A percentile compares a stretch with the other conserved stretches of the same genome.
phyloP scores from a whole-genome alignment of 805 yeast genomes.

The Cyberlindnera japonica region DNA sequence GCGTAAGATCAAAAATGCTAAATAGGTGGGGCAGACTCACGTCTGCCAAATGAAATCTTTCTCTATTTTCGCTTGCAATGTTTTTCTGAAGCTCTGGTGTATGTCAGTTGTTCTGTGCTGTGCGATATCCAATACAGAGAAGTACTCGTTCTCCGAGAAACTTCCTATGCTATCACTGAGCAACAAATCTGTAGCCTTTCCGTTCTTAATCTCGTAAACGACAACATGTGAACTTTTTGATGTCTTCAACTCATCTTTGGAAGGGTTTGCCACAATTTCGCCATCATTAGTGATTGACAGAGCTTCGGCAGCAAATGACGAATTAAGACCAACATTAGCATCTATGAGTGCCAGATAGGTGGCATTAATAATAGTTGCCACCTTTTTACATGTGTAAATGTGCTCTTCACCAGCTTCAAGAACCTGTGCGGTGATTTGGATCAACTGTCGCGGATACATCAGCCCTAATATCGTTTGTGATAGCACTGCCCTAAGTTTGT shows the following conservation, averaged over 20 bases:
- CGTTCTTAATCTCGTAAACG: conserved; percentile 53
- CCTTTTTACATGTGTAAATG: conserved; percentile 27
- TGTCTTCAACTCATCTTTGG: conserved; percentile 36
- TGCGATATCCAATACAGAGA: conserved; percentile 49
- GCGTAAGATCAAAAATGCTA: background rate
- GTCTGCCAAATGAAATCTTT: conserved; percentile 58
- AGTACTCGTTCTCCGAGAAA: conserved; percentile 55
- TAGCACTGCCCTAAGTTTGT: conserved; percentile 59
- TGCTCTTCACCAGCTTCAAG: conserved; percentile 48
- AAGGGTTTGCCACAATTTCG: conserved; percentile 42
- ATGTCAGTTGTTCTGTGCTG: conserved; percentile 43
- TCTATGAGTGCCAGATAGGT: conserved; percentile 72
- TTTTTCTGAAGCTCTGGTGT: conserved; percentile 48
- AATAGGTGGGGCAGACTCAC: conserved; percentile 6
- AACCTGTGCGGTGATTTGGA: conserved; percentile 66
- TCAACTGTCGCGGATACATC: conserved; percentile 73
- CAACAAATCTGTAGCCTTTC: conserved; percentile 52
- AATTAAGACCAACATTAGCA: conserved; percentile 66
- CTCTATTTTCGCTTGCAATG: conserved; percentile 44
- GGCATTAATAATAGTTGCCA: conserved; percentile 51
- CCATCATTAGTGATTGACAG: conserved; percentile 36
- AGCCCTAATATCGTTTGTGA: conserved; percentile 56
- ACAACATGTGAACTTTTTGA: conserved; percentile 62
- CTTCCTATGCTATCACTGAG: conserved; percentile 69
- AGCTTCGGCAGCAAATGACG: conserved; percentile 58